Percentiles rank a stretch among this genome's conserved stretches.
Evolutionary conservation across 306 rosid genomes (phyloP).

Genomic region (Pyrus communis): DNA sequence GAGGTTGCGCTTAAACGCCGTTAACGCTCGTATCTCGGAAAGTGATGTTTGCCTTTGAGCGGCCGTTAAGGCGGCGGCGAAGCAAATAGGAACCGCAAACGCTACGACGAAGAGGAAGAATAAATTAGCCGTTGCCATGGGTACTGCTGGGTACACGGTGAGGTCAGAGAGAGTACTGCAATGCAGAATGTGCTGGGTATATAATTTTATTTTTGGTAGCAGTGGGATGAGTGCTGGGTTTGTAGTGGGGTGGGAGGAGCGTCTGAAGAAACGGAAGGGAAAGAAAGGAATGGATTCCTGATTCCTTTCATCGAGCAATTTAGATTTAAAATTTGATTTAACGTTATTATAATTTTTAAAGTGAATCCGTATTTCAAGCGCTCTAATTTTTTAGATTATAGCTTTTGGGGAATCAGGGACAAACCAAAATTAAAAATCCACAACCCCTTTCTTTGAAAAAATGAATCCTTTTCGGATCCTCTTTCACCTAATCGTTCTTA

Average conservation of each 20-base stretch:
- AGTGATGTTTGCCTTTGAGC: conserved; percentile 4
- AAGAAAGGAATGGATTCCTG: neutral
- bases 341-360: too few relatives aligned
- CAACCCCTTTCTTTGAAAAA: too few relatives aligned
- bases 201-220: neutral
- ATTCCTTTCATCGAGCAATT: rapidly evolving
- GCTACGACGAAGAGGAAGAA: conserved; percentile 17
- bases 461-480: too few relatives aligned
- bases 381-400: too few relatives aligned
- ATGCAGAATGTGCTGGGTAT: neutral
- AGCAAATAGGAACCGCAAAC: conserved; percentile 1
- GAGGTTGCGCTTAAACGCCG: conserved; percentile 40
- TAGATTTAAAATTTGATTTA: too few relatives aligned
- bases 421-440: too few relatives aligned
- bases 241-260: conserved; percentile 17
- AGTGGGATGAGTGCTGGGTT: conserved; percentile 3
- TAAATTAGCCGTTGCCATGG: conserved; percentile 53
- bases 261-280: conserved; percentile 12
- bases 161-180: neutral
- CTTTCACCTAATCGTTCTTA: rapidly evolving
- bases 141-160: neutral
- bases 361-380: too few relatives aligned
- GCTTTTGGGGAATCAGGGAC: too few relatives aligned
- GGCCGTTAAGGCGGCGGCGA: conserved; percentile 12
- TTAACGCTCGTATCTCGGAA: conserved; percentile 48